phyloP scores from a whole-genome alignment of 108 stramenopile genomes.

The Fistulifera pelliculosa region DNA sequence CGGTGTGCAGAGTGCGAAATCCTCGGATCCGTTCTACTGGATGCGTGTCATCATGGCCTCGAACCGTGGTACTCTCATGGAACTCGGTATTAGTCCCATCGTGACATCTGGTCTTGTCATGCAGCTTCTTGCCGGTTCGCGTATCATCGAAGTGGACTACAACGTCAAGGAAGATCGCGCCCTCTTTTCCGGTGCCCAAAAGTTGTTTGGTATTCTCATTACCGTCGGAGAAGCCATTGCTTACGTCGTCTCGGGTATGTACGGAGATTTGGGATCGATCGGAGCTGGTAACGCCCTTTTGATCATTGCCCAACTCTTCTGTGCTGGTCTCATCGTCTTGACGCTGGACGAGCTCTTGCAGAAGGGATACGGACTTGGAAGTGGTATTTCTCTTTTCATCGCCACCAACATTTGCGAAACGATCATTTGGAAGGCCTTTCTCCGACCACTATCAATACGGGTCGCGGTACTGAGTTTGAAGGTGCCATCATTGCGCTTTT shows the following conservation, averaged over 20 bases:
- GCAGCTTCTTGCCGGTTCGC: slow-evolving; percentile 91
- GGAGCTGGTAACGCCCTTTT: slow-evolving; percentile 97
- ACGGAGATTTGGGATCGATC: slow-evolving; percentile 91
- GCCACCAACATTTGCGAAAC: slow-evolving; percentile 99
- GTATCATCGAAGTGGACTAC: slow-evolving; percentile 99
- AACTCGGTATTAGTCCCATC: slow-evolving; percentile 97
- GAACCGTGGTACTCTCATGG: slow-evolving; percentile 99
- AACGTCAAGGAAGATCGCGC: slow-evolving; percentile 98
- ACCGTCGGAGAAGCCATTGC: slow-evolving; percentile 98
- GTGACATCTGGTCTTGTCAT: slow-evolving; percentile 92
- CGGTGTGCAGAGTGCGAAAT: slow-evolving; percentile 94
- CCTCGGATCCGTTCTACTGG: slow-evolving; percentile 99
- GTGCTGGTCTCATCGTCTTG: slow-evolving; percentile 95
- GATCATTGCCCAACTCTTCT: slow-evolving; percentile 96
- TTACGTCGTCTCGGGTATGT: slow-evolving; percentile 98
- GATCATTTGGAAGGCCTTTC: slow-evolving; percentile 98
- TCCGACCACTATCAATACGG: slow-evolving; percentile 99
- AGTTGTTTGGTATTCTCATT: slow-evolving; percentile 98
- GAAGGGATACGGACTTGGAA: slow-evolving; percentile 98
- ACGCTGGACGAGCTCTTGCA: slow-evolving; percentile 98
- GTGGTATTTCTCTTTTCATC: slow-evolving; percentile 97
- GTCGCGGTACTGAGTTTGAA: slow-evolving; percentile 98
- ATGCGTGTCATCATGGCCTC: slow-evolving; percentile 99
- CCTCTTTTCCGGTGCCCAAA: slow-evolving; percentile 96
- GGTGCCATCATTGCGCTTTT: slow-evolving; percentile 98